phyloP scores from a whole-genome alignment of 306 rosid species.

The Casuarina glauca region DNA sequence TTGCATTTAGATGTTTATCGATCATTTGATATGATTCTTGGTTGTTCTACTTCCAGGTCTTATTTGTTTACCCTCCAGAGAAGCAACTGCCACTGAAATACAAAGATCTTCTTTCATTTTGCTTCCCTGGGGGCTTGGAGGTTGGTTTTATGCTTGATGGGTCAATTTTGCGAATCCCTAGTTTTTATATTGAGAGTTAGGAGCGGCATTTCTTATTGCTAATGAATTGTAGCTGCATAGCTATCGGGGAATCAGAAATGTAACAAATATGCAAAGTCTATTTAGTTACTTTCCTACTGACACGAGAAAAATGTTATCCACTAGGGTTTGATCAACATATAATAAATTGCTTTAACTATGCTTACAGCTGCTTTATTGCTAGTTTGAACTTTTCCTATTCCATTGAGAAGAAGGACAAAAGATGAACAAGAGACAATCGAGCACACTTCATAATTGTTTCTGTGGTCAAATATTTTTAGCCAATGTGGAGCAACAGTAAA shows the following conservation, averaged over 20 bases:
- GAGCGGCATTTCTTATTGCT: background rate
- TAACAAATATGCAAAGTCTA: background rate
- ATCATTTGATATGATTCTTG: background rate
- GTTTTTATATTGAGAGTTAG: constrained; percentile 1
- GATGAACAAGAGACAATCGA: background rate
- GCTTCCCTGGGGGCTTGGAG: constrained; percentile 95
- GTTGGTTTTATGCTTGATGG: constrained; percentile 46
- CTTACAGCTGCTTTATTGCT: background rate
- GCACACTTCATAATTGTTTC: background rate
- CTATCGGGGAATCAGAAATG: background rate
- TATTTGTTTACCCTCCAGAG: constrained; percentile 92
- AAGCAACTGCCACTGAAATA: constrained; percentile 73
- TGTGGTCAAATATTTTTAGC: background rate
- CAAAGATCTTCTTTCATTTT: constrained; percentile 92
- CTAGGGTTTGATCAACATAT: background rate
- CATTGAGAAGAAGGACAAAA: background rate
- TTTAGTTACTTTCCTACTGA: constrained; percentile 3
- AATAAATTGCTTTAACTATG: background rate
- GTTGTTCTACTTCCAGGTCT: constrained; percentile 49
- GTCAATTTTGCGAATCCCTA: background rate
- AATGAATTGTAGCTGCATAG: background rate
- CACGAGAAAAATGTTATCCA: background rate
- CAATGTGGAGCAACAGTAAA: background rate
- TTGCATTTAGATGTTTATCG: constrained; percentile 3
- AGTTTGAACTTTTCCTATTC: background rate